phyloP scores from a whole-genome alignment of 345 rosid species.

The Citrus unshiu region DNA sequence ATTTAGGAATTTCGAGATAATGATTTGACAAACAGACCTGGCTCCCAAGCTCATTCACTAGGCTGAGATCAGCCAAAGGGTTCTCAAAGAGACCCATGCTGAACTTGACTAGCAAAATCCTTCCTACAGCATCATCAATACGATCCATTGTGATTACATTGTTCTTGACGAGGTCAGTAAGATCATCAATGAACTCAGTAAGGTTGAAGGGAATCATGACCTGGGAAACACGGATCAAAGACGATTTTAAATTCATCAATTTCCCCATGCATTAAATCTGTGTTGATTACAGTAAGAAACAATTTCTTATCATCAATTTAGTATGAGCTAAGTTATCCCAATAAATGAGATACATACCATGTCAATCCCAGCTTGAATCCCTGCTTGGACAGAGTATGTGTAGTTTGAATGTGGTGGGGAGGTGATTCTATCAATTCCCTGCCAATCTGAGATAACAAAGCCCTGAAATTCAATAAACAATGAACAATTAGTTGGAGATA shows the following conservation, averaged over 20 bases:
- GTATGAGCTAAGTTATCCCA: neutral
- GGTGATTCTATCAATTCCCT: conserved; percentile 86
- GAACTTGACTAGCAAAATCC: conserved; percentile 82
- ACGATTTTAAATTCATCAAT: neutral
- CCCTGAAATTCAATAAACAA: conserved; percentile 51
- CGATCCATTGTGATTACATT: conserved; percentile 64
- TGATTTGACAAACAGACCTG: conserved; percentile 41
- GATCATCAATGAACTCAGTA: conserved; percentile 69
- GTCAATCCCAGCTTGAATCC: conserved; percentile 88
- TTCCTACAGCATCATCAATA: conserved; percentile 84
- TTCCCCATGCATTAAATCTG: neutral
- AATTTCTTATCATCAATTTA: neutral
- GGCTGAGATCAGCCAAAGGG: conserved; percentile 78
- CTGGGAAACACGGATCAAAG: conserved; percentile 36
- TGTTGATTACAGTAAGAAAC: neutral
- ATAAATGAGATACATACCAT: conserved; percentile 49
- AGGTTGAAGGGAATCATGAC: conserved; percentile 84
- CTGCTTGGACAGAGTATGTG: conserved; percentile 70
- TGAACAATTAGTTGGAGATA: conserved; percentile 9
- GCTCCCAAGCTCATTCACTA: conserved; percentile 78
- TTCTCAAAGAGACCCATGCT: conserved; percentile 90
- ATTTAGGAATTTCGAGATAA: neutral
- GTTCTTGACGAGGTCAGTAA: conserved; percentile 55
- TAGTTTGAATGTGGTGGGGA: conserved; percentile 70
- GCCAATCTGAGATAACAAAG: conserved; percentile 94